Evolutionary conservation across 2,329 filamentous ascomycete species (phyloP), one percentile per base, ranked within the genome.

Genomic region (Monosporascus sp.): DNA sequence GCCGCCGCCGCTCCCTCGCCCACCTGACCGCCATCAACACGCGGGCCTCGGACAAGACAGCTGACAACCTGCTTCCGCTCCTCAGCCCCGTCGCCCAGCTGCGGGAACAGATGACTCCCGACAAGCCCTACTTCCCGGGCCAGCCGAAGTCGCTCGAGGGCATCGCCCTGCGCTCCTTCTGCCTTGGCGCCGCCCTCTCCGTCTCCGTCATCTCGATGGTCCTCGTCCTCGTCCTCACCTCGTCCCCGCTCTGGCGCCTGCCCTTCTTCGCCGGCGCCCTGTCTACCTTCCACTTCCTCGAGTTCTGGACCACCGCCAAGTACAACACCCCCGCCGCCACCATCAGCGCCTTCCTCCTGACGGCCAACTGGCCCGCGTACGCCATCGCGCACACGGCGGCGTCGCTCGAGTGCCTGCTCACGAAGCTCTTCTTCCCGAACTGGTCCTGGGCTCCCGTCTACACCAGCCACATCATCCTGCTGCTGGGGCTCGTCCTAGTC

Each of bases 271-370:
- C 87, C 48, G 74, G 75, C 50, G 76, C 84, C 15, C 85, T 97
- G 48, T 81, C 86, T 26, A 63, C 87, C 31, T 97, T 97, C 74
- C 94, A 99, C 77, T 97, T 96, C 73, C 85, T 97, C 70, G 94
- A 99, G 73, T 99, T 92, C 77, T 96, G 86, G 79, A 90, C 86
- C 35, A 97, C 93, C 0, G 92, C 93, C 8, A 77, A 79, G 52
- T 89, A 88, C 74, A 97, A 97, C 71, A 90, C 89, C 0, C 78
- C 80, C 17, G 78, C 84, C 50, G 90, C 89, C 20, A 81, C 79
- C 24, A 77, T 92, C 20, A 81, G 82, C 51, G 88, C 89, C 37
- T 99, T 95, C 69, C 82, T 99, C 15, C 79, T 97, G 37, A 87
- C 85, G 38, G 84, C 84, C 49, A 99, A 99, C 70, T 94, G 94